Percentiles rank a stretch among this genome's conserved stretches.
Evolutionary conservation across 2,329 filamentous ascomycete species (phyloP).

Genomic region (Aspergillus spinulosporus): DNA sequence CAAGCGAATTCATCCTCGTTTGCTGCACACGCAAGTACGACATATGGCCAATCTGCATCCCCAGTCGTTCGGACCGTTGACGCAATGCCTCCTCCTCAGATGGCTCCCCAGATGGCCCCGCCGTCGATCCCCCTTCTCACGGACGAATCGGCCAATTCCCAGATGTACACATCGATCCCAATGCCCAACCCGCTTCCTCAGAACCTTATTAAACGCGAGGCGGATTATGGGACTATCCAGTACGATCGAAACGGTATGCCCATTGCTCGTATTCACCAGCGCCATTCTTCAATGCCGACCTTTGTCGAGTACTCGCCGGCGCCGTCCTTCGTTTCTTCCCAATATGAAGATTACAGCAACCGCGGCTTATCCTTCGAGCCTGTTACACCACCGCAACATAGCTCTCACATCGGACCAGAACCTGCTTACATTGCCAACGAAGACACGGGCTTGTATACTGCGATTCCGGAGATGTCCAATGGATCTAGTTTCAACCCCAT

Average conservation of each 20-base stretch:
- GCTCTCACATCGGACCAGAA: conserved; percentile 76
- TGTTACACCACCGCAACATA: conserved; percentile 91
- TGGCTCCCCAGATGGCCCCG: conserved; percentile 78
- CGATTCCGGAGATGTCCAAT: conserved; percentile 80
- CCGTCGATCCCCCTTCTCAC: conserved; percentile 58
- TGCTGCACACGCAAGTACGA: conserved; percentile 71
- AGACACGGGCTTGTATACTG: conserved; percentile 92
- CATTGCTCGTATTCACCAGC: conserved; percentile 78
- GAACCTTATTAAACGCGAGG: conserved; percentile 81
- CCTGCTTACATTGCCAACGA: conserved; percentile 98
- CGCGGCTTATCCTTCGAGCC: conserved; percentile 95
- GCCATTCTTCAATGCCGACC: conserved; percentile 97
- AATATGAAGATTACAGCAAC: conserved; percentile 97
- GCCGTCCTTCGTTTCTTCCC: conserved; percentile 96
- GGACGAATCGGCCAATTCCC: conserved; percentile 65
- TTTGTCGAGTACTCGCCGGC: conserved; percentile 98
- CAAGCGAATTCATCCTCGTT: conserved; percentile 98
- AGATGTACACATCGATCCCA: conserved; percentile 71
- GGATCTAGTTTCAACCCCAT: conserved; percentile 79
- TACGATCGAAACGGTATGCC: conserved; percentile 93
- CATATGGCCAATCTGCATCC: conserved; percentile 71
- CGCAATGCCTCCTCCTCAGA: conserved; percentile 83
- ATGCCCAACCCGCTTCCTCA: conserved; percentile 68
- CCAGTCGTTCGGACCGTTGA: conserved; percentile 89
- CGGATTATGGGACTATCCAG: conserved; percentile 76